Base-by-base conservation (phyloP, 2,329 filamentous ascomycete genomes). In the Aureobasidium sp. region DNA sequence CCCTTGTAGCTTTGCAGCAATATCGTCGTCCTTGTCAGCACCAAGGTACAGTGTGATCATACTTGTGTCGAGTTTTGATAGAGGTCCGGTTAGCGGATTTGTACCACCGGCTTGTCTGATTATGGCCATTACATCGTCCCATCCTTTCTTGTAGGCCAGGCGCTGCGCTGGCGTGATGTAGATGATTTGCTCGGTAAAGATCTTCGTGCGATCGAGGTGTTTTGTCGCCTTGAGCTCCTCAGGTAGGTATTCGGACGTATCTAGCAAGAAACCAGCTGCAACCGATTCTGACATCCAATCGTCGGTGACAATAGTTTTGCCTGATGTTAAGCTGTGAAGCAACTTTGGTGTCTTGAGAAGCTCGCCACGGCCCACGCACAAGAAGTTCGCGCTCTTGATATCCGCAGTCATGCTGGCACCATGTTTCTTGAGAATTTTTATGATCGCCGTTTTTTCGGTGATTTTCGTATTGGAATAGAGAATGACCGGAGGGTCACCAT, bases 311-410 rank as follows among this genome's bases (percentile, higher is more conserved):
- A 61, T 55, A 0, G 49, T 55, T 25, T 61, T 61, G 49, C 32
- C 42, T 11, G 37, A n/a, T 5, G 49, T 53, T 13, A 61, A 27
- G 16, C 59, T 55, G 32, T 48, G 48, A 2, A 61, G 42, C 29
- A 61, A n/a, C 29, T 61, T 61, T 10, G 59, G 37, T 25, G 59
- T 61, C 34, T 50, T 61, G 11, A 45, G 29, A 2, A 61, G 49
- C 27, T 55, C 49, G 2, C 50, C 59, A 27, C 7, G 16, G 9
- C 49, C 59, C 2, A 61, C 49, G 13, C 59, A 61, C 16, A 61
- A 11, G 15, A 61, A 48, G 27, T 61, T 53, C 3, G 49, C 49
- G 3, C 15, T 27, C 11, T 53, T 54, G 30, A 27, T 37, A 9
- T 50, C 47, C 8, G 48, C 44, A 2, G 48, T 41, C 21, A 4